Base-by-base conservation (phyloP, 2,329 filamentous ascomycete species). In the Celoporthe dispersa region DNA sequence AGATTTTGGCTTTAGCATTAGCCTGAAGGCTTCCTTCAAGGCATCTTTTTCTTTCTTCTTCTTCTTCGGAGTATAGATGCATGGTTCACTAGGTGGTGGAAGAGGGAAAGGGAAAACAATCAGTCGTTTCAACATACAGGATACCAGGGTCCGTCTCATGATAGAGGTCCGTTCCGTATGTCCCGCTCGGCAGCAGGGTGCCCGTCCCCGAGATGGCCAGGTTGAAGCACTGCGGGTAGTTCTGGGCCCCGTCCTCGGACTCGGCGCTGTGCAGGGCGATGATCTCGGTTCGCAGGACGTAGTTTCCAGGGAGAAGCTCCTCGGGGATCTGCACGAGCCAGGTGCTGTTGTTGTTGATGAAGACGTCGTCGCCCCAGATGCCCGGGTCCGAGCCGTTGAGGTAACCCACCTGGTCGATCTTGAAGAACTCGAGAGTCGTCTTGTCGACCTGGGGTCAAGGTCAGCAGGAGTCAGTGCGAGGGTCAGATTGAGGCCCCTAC, bases 201-300 rank as follows among this genome's bases (percentile, higher is more conserved):
- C 83, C 71, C 82, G 82, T 57, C 9, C 71, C 71, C 6, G 64
- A 59, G 71, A 88, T 79, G 72, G 85, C 80, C 70, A 89, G 76
- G 80, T 89, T 88, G 77, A 87, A 79, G 76, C 87, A 84, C 72
- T 84, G 82, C 60, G 83, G 82, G 75, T 84, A 84, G 76, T 81
- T 81, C 76, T 84, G 83, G 57, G 82, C 82, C n/a, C 83, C 82
- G 71, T 81, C 73, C 41, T 70, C 68, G 39, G 78, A 75, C 1
- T 70, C 76, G 19, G 82, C 81, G 25, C 77, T 78, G 76, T 84
- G 83, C 33, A 84, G 80, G 59, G 79, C 83, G 64, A 84, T 83
- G 70, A 83, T 84, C 74, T 84, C 83, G 71, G 84, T 81, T 25
- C 83, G 79, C 53, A 84, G 76, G 67, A 84, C 82, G 69, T 84